phyloP scores from a whole-genome alignment of 2,329 filamentous ascomycete species.

The Elsinoe necatrix region DNA sequence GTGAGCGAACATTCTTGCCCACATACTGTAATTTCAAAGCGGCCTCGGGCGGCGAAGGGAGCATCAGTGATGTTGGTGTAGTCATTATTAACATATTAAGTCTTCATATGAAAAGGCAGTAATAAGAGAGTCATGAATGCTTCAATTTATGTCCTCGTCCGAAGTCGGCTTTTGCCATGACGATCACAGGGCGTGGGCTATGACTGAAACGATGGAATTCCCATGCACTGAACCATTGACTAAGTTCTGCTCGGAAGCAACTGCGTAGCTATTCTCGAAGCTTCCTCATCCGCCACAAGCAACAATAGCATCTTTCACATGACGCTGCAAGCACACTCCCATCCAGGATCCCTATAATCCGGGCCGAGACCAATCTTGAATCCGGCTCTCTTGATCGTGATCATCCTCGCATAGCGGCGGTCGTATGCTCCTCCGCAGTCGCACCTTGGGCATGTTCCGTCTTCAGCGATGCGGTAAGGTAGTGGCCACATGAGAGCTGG shows the following conservation, averaged over 20 bases:
- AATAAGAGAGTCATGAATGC: too few relatives aligned
- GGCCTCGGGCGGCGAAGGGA: slow-evolving; percentile 27
- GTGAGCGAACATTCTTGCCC: slow-evolving; percentile 50
- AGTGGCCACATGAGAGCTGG: slow-evolving; percentile 7
- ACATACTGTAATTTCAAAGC: slow-evolving; percentile 41
- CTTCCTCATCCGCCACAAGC: background rate
- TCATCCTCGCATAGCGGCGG: slow-evolving; percentile 2
- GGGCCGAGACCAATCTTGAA: slow-evolving; percentile 3
- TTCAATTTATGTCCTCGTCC: background rate
- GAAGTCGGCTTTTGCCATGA: background rate
- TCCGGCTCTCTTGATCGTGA: slow-evolving; percentile 3
- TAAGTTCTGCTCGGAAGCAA: background rate
- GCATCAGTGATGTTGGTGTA: slow-evolving; percentile 22
- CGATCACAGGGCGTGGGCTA: background rate
- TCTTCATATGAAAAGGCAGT: too few relatives aligned
- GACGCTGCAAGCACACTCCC: background rate
- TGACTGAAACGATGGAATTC: background rate
- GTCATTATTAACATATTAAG: background rate
- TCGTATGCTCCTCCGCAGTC: background rate
- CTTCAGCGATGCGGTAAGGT: slow-evolving; percentile 5
- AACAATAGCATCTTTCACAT: background rate
- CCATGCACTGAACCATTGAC: background rate
- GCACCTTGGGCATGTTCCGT: slow-evolving; percentile 6
- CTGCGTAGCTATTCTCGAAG: background rate
- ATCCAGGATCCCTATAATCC: background rate